Evolutionary conservation across 1,284 basidiomycete genomes (phyloP), one percentile per base, ranked within the genome.

Genomic region (Cryptococcus floricola): DNA sequence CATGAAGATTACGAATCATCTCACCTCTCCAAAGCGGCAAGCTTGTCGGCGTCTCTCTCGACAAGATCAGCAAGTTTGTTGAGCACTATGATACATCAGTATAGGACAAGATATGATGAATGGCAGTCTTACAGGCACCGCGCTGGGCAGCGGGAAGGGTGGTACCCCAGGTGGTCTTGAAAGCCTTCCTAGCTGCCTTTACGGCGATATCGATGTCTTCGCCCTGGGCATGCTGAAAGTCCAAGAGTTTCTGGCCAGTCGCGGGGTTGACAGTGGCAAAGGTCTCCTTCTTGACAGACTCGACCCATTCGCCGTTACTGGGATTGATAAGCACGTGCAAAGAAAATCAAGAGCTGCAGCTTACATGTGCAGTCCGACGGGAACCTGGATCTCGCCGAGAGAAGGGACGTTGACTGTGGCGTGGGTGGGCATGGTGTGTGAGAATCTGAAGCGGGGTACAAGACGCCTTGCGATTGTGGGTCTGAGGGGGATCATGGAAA

Each of bases 31-130:
- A 92, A 80, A 69, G 89, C 88, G 5, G 85, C 88, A 14, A 91
- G 82, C 58, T 84, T 60, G n/a, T 62, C 63, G 18, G 84, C 80
- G 74, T 96, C 86, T 62, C 87, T 82, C 77, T 98, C 94, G 60
- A 98, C 89, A 61, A 95, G 82, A 72, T 96, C 91, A 43, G 94
- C 95, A 42, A 97, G 84, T 73, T 87, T 89, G 78, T 87, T 83
- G 42, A 96, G 78, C 48, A 94, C 63, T 68, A 39, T 12, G 14
- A 28, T 5, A 52, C n/a, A 18, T 46, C n/a, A 46, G 44, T 23
- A 46, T 7, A 10, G 25, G 19, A 28, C 44, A 14, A 10, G 12
- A 12, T 23, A 12, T 14, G 43, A 44, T 44, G 13, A 44, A 44
- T 44, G 3, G 19, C 43, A 23, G 0, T 14, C 28, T 47, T 31